Evolutionary conservation across 2,329 filamentous ascomycete species (phyloP), one percentile per base, ranked within the genome.

Genomic region (Seiridium cupressi): DNA sequence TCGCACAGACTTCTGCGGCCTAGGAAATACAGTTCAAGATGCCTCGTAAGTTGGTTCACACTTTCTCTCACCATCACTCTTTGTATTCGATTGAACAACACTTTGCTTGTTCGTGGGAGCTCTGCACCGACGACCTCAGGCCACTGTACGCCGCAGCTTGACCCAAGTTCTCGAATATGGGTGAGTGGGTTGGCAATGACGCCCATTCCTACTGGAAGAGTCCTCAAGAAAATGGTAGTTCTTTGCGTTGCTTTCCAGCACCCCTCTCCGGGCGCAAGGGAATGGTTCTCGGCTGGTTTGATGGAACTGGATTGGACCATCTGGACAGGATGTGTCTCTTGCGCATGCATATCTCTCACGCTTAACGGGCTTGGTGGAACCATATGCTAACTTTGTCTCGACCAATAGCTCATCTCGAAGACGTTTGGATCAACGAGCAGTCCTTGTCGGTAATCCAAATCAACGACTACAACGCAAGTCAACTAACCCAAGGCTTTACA

Each of bases 341-440:
- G 47, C 1, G 47, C 18, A 9, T 10, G 36, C 34, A 10, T 40
- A 3, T 8, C 8, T 26, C 4, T 34, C 38, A 31, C 48, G 9
- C 11, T 5, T 64, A 51, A 53, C 70, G 70, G 62, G 70, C 46
- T 51, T 13, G 38, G 38, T 42, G 38, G 13, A 42, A 13, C 13
- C 38, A 42, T 26, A 26, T 42, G 38, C 38, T 42, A 42, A 42
- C 38, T 42, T 13, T 49, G 26, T 5, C n/a, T 49, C 44, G 55
- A n/a, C n/a, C 13, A 18, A 31, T 60, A 79, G 76, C 66, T 64
- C 68, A 74, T 60, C 67, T 66, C 48, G 76, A 79, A 60, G 76
- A 79, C 64, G 66, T 68, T 56, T 79, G 73, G 73, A 73, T 79
- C 65, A 76, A 74, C 60, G 73, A 74, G 51, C 73, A 75, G 63